A percentile compares a stretch with the other conserved stretches of the same genome.
phyloP scores from a whole-genome alignment of 2,329 filamentous ascomycete genomes.

The Hypocreales sp. region DNA sequence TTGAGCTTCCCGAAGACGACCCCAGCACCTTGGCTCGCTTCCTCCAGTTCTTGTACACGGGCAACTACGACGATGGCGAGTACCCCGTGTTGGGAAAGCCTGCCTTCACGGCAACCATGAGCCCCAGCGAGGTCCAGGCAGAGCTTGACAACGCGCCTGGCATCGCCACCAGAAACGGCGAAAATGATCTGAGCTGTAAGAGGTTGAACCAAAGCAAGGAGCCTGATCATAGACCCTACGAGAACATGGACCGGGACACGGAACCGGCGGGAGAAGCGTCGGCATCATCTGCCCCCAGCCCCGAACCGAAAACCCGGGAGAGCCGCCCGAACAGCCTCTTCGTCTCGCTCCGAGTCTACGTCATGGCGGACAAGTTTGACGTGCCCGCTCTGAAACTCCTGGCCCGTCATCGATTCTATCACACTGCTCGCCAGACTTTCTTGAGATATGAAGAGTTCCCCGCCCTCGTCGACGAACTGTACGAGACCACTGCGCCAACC shows the following conservation, averaged over 20 bases:
- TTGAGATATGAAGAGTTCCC: constrained; percentile 6
- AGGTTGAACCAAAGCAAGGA: too few species aligned
- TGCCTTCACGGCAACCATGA: neutral
- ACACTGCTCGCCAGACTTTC: constrained; percentile 5
- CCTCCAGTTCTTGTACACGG: constrained; percentile 15
- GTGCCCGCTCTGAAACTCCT: constrained; percentile 14
- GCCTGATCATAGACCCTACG: too few species aligned
- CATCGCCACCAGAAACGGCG: neutral
- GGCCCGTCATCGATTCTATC: constrained; percentile 14
- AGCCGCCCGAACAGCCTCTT: constrained; percentile 3
- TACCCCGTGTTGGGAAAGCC: neutral
- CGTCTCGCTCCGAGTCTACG: constrained; percentile 12
- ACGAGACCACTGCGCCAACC: constrained; percentile 4
- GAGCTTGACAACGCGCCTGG: constrained; percentile 3
- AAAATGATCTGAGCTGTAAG: too few species aligned
- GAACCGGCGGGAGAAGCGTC: too few species aligned
- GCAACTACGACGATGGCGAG: constrained; percentile 6
- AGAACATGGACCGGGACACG: too few species aligned
- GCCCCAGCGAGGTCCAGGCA: constrained; percentile 2
- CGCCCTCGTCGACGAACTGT: constrained; percentile 11
- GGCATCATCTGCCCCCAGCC: too few species aligned
- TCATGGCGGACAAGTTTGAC: constrained; percentile 20
- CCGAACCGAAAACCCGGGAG: too few species aligned
- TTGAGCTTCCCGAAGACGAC: constrained; percentile 15
- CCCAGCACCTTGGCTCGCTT: constrained; percentile 10